phyloP scores from a whole-genome alignment of 306 rosid species.

The Castanea mollissima region DNA sequence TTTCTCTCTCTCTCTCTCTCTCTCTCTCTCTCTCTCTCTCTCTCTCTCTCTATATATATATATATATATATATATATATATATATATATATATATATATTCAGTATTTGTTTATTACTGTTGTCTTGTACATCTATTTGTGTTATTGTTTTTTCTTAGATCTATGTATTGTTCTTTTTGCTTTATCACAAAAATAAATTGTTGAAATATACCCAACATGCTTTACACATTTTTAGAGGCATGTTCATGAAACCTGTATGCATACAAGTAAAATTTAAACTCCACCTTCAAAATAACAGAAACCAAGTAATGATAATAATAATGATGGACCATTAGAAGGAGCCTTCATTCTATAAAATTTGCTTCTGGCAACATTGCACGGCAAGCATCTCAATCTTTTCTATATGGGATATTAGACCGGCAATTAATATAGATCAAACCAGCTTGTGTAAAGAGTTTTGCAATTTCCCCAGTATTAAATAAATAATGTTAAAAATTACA shows the following conservation, averaged over 20 bases:
- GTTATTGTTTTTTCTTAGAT: too few relatives aligned
- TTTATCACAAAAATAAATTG: too few relatives aligned
- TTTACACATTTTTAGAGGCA: slow-evolving; percentile 75
- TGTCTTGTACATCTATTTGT: too few relatives aligned
- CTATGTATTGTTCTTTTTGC: too few relatives aligned
- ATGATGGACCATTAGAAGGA: not conserved
- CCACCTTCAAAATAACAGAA: slow-evolving; percentile 18
- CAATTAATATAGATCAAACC: slow-evolving; percentile 59
- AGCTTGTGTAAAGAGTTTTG: slow-evolving; percentile 73
- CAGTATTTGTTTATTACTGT: too few relatives aligned
- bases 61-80: too few relatives aligned
- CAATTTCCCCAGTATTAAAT: slow-evolving; percentile 64
- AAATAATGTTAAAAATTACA: not conserved
- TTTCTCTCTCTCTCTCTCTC: too few relatives aligned
- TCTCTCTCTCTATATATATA: too few relatives aligned
- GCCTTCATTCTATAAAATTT: slow-evolving; percentile 68
- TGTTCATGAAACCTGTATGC: slow-evolving; percentile 74
- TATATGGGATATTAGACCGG: slow-evolving; percentile 61
- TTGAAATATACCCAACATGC: not conserved
- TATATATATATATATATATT: too few relatives aligned
- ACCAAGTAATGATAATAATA: slow-evolving; percentile 11
- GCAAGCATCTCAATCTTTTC: slow-evolving; percentile 62
- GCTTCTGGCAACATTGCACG: slow-evolving; percentile 64
- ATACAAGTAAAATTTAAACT: not conserved
- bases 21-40: too few relatives aligned